These are phyloP conservation scores for Linum usitatissimum DNA, from an alignment of 345 rosid species.

Conservation along the genomic window DNA sequence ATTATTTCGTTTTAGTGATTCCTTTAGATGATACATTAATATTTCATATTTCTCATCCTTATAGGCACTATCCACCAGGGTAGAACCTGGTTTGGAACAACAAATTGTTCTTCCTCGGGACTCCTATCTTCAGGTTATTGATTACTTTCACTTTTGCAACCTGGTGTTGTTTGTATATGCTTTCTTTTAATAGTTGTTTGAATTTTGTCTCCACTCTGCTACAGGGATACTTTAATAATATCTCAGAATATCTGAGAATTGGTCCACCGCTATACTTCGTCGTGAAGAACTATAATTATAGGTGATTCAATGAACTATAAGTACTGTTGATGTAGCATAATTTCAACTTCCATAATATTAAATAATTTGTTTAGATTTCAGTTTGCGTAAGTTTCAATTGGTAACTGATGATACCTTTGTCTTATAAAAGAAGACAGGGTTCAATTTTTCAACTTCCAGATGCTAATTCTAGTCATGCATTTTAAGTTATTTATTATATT, in stretches of 20 bases:
- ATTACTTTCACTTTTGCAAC: slow-evolving; percentile 2
- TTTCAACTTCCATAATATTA: too few species aligned
- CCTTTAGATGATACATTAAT: slow-evolving; percentile 5
- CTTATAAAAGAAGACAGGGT: too few species aligned
- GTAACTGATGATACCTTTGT: too few species aligned
- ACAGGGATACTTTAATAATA: slow-evolving; percentile 81
- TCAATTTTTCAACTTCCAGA: too few species aligned
- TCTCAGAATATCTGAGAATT: slow-evolving; percentile 73
- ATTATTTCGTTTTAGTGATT: not conserved
- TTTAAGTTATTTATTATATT: too few species aligned
- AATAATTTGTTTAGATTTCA: too few species aligned
- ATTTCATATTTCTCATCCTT: slow-evolving; percentile 14
- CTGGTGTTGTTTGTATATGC: slow-evolving; percentile 10
- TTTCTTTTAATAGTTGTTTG: slow-evolving; percentile 11
- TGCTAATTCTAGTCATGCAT: too few species aligned
- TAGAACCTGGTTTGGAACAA: slow-evolving; percentile 93
- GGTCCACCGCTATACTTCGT: slow-evolving; percentile 95
- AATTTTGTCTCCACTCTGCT: slow-evolving; percentile 12
- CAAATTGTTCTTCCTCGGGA: slow-evolving; percentile 91
- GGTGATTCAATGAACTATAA: slow-evolving; percentile 31
- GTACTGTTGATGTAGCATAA: too few species aligned
- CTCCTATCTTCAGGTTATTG: slow-evolving; percentile 88
- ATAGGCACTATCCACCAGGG: slow-evolving; percentile 79
- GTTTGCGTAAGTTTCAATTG: too few species aligned
- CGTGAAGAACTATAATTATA: slow-evolving; percentile 81